Percentiles rank a stretch among this genome's conserved stretches.
Conservation (phyloP, 2,329 filamentous ascomycete species). For the Venturiaceae sp. region DNA sequence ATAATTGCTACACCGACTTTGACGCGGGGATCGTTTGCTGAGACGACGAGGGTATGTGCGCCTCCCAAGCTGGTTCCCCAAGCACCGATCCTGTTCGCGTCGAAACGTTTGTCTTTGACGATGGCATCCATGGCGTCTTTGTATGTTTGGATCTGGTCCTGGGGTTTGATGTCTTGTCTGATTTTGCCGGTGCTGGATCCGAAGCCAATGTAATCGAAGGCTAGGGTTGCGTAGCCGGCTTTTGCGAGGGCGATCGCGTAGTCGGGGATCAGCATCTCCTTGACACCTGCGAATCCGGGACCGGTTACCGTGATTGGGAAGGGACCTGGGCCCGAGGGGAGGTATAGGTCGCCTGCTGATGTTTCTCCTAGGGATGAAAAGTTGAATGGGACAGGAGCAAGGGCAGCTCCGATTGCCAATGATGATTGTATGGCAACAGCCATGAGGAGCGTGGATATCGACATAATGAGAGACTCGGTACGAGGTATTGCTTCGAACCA, state of each 20-base stretch:
- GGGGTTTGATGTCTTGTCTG: background rate
- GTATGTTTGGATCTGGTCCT: background rate
- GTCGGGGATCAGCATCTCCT: conserved; percentile 6
- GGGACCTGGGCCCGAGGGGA: background rate
- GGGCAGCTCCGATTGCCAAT: background rate
- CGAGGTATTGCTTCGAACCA: too few species aligned
- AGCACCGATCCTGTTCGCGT: background rate
- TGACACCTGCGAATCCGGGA: conserved; percentile 4
- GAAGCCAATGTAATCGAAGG: conserved; percentile 3
- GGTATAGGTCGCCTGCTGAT: background rate
- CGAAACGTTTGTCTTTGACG: background rate
- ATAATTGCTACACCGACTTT: conserved; percentile 3
- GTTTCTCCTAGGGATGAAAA: conserved; percentile 1
- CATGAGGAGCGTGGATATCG: background rate
- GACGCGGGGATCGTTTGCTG: background rate
- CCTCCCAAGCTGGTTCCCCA: conserved; percentile 4
- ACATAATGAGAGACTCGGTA: background rate
- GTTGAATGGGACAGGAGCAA: background rate
- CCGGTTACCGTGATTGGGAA: background rate
- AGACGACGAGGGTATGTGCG: conserved; percentile 2
- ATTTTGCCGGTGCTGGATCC: background rate
- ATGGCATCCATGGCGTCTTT: background rate
- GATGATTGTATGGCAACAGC: background rate
- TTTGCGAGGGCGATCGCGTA: background rate
- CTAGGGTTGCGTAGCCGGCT: background rate